These are phyloP conservation scores for Drechslerella stenobrocha DNA, from an alignment of 2,329 filamentous ascomycete species.

Conservation along the genomic window DNA sequence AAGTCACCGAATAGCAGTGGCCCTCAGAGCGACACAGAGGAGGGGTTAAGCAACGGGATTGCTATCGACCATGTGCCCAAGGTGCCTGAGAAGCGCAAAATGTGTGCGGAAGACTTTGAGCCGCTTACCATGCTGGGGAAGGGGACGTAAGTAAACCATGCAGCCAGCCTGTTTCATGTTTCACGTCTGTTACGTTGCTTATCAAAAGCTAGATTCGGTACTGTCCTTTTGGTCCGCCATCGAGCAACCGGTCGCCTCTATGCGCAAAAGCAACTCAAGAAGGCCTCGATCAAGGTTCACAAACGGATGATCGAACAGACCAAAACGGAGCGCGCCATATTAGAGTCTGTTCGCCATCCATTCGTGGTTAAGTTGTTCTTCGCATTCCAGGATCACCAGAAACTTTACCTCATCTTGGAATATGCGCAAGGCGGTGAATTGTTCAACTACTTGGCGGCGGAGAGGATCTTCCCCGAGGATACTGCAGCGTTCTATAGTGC, in stretches of 20 bases:
- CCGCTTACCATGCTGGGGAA: constrained; percentile 90
- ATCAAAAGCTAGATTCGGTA: constrained; percentile 67
- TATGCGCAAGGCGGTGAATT: constrained; percentile 97
- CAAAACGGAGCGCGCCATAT: constrained; percentile 90
- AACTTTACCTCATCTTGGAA: constrained; percentile 94
- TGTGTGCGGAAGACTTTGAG: constrained; percentile 88
- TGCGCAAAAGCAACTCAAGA: constrained; percentile 98
- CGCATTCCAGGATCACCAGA: constrained; percentile 96
- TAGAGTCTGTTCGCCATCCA: constrained; percentile 92
- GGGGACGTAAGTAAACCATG: constrained; percentile 66
- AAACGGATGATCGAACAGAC: constrained; percentile 97
- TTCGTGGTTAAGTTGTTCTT: constrained; percentile 99
- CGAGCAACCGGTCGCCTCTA: constrained; percentile 82
- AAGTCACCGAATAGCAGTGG: constrained; percentile 42
- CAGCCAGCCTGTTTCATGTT: neutral
- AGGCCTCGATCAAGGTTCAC: constrained; percentile 90
- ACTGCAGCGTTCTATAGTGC: constrained; percentile 97
- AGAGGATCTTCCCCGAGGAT: constrained; percentile 91
- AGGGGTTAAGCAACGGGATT: constrained; percentile 29
- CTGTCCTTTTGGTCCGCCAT: constrained; percentile 91
- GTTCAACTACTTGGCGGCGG: constrained; percentile 89
- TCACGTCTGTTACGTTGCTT: constrained; percentile 2
- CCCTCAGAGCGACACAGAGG: constrained; percentile 32
- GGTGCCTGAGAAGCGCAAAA: constrained; percentile 67
- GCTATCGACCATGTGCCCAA: constrained; percentile 17